phyloP scores from a whole-genome alignment of 2,329 filamentous ascomycete genomes.

The Falciphora oryzae region DNA sequence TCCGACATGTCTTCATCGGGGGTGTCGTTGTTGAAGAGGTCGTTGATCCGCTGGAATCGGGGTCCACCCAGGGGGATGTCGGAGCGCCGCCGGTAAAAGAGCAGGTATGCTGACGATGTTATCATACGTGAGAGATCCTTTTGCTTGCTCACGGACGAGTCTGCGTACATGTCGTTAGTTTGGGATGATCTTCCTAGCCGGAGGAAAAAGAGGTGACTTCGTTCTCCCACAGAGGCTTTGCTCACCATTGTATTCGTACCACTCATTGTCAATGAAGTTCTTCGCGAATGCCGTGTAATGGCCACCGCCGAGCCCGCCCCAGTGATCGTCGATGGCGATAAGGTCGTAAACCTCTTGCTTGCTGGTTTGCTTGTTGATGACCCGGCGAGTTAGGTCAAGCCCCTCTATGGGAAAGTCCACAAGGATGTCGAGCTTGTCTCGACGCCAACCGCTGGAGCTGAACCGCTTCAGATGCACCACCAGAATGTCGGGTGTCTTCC shows the following conservation, averaged over 20 bases:
- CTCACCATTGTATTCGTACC: slow-evolving; percentile 97
- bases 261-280: slow-evolving; percentile 82
- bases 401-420: slow-evolving; percentile 90
- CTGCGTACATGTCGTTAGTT: slow-evolving; percentile 35
- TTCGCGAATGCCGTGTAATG: slow-evolving; percentile 95
- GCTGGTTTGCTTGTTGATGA: slow-evolving; percentile 72
- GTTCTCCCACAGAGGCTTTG: slow-evolving; percentile 12
- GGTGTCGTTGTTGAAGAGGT: slow-evolving; percentile 39
- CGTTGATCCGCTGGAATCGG: slow-evolving; percentile 64
- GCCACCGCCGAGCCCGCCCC: slow-evolving; percentile 84
- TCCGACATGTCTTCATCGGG: slow-evolving; percentile 40
- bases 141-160: slow-evolving; percentile 64
- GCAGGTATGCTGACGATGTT: slow-evolving; percentile 75
- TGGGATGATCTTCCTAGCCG: not conserved
- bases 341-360: slow-evolving; percentile 87
- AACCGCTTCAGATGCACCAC: slow-evolving; percentile 96
- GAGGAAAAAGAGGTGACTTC: not conserved
- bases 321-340: slow-evolving; percentile 94
- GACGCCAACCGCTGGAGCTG: slow-evolving; percentile 71
- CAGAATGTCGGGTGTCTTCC: slow-evolving; percentile 93
- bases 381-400: slow-evolving; percentile 73
- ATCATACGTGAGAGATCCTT: slow-evolving; percentile 59
- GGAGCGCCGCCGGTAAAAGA: slow-evolving; percentile 91
- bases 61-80: slow-evolving; percentile 71
- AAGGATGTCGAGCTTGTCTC: slow-evolving; percentile 85